Evolutionary conservation across 2,329 filamentous ascomycete species (phyloP), one percentile per base, ranked within the genome.

Genomic region (Elsinoe australis): DNA sequence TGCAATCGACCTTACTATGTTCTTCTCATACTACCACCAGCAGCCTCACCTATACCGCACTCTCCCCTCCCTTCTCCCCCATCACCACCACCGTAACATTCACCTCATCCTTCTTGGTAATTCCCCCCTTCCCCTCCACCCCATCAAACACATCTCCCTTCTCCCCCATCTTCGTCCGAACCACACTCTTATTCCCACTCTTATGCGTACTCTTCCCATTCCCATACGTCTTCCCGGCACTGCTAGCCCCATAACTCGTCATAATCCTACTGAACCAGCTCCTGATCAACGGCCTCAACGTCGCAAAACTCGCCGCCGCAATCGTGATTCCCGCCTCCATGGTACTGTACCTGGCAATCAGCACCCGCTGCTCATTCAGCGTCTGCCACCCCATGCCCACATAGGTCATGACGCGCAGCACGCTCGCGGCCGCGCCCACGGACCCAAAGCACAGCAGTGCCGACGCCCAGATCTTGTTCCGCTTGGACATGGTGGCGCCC

Each of bases 301-400:
- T 50, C 8, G 53, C 46, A 18, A 58, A 29, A 12, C 52, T 54
- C 3, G 52, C 45, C 24, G 56, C 58, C 15, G 53, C 51, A 3
- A 59, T 51, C 19, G 53, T 54, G 14, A 59, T 51, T 17, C 53
- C 54, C 24, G 50, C 50, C 33, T 59, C 58, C 19, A 53, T 49
- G 15, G 35, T 47, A 15, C 38, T 50, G 46, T 49, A 54, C 34
- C 54, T 50, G 2, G 49, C 46, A 22, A 54, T 47, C 38, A 28
- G 24, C 12, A 42, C 21, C 10, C 38, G 21, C 24, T 42, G 22
- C 24, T 31, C 38, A 24, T 42, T 31, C 7, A 42, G 15, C 24
- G 39, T 44, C 39, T 29, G 5, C 39, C 39, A 44, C 9, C 28
- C 39, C 26, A 29, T 10, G 2, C 39, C 39, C n/a, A 32, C 21